Base-by-base conservation (phyloP, 179 eudicot species). In the Spergularia azorica region DNA sequence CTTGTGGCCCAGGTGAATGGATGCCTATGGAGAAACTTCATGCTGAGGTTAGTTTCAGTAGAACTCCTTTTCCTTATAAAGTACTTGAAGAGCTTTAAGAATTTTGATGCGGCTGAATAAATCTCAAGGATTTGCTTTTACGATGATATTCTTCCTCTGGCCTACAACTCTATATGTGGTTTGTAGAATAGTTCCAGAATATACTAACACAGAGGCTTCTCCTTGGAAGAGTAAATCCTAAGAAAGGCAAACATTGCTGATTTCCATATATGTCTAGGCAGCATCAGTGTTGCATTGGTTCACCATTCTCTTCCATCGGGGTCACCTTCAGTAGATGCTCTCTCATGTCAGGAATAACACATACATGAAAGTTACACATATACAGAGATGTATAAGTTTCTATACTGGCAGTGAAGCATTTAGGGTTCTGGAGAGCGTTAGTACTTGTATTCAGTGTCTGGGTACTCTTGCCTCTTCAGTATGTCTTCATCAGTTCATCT, bases 21-120 rank as follows among this genome's bases (percentile, higher is more conserved):
- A 90, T 93, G 98, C 85, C 98, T 32, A 87, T 92, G 98, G 98
- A 93, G 82, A 90, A 87, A 82, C 95, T 93, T 82, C 95, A 91
- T 64, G 13, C 90, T 1, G 90, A 88, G 98, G 98, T 90, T 79
- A 78, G 86, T 81, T 70, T 74, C 54, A 18, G 69, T 20, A 9
- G 36, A 21, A 11, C 8, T n/a, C 55, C 41, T 38, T 38, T 36
- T 72, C 56, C 54, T 60, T 41, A 5, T 67, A 3, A 46, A 54
- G 55, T 73, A n/a, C 9, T 36, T 2, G 32, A 0, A 39, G 32
- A 62, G 5, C 20, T 48, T 41, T 41, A 2, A 41, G 17, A n/a
- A n/a, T n/a, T n/a, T n/a, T n/a, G n/a, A n/a, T n/a, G n/a, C 12
- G 26, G 16, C 52, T 60, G 63, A 17, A 18, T 15, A 17, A 58